phyloP scores from a whole-genome alignment of 1,284 basidiomycete genomes.

The Flammula alnicola region DNA sequence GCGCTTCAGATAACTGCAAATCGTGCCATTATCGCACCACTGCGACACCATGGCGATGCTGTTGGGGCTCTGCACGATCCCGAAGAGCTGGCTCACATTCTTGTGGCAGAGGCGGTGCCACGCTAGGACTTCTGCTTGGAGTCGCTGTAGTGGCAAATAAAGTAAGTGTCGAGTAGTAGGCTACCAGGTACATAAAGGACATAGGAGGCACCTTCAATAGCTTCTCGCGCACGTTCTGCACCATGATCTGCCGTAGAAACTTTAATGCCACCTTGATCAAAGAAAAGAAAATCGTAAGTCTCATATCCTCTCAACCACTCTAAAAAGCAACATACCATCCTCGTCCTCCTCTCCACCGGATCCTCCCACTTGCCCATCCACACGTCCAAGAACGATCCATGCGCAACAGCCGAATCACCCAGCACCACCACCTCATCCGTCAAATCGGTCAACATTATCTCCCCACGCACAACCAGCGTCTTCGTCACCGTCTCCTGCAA shows the following conservation, averaged over 20 bases:
- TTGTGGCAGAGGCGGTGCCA: slow-evolving; percentile 58
- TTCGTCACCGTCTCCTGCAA: slow-evolving; percentile 58
- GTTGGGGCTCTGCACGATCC: slow-evolving; percentile 50
- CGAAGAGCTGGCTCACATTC: slow-evolving; percentile 55
- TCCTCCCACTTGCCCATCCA: slow-evolving; percentile 62
- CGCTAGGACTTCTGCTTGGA: slow-evolving; percentile 55
- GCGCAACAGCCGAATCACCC: slow-evolving; percentile 44
- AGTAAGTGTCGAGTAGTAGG: not conserved
- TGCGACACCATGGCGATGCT: slow-evolving; percentile 64
- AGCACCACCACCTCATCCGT: slow-evolving; percentile 53
- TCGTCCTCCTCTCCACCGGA: slow-evolving; percentile 41
- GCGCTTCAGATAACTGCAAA: slow-evolving; percentile 50
- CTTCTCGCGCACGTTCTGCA: slow-evolving; percentile 53
- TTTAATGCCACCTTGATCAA: slow-evolving; percentile 54
- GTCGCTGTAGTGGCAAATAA: slow-evolving; percentile 37
- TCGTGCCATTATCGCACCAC: slow-evolving; percentile 62
- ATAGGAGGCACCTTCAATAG: slow-evolving; percentile 53
- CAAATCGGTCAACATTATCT: slow-evolving; percentile 52
- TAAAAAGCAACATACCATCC: slow-evolving; percentile 41
- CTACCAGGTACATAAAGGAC: slow-evolving; percentile 11
- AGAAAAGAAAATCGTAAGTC: not conserved
- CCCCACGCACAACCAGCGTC: slow-evolving; percentile 54
- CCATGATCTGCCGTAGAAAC: slow-evolving; percentile 57
- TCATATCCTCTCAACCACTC: too few species aligned
- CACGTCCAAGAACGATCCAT: slow-evolving; percentile 62